Base-by-base conservation (phyloP, 2,329 filamentous ascomycete species). In the Xenoacremonium recifei region DNA sequence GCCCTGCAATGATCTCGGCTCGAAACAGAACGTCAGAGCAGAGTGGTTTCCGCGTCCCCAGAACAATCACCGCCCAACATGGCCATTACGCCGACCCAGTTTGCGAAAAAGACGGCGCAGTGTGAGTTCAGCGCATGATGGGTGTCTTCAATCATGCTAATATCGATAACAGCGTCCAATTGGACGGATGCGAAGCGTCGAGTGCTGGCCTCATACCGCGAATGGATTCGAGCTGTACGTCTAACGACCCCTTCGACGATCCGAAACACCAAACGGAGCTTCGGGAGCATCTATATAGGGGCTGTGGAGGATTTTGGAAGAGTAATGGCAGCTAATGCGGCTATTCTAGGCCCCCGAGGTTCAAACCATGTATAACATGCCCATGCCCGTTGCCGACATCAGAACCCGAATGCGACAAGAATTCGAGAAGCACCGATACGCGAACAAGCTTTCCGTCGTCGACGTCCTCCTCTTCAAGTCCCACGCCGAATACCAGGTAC, bases 191-290 rank as follows among this genome's bases (percentile, higher is more conserved):
- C 92, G 60, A 89, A 87, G 72, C 77, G 76, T 66, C 83, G 92
- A 76, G 93, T 96, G 53, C 71, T 96, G 58, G 82, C 83, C 64
- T 86, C 88, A 59, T 99, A 99, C 76, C 81, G 93, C 67, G 86
- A 92, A 76, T 99, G 93, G 93, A 81, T 97, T 60, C 85, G 93
- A 77, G 85, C 89, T 70, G 93, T 99, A 85, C 65, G 91, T 84
- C 55, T 39, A 31, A 42, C 40, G 21, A 47, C 21, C 21, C 23
- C 46, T 23, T 20, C 35, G 25, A 37, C 21, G 30, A 9, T 12
- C n/a, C 13, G n/a, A 15, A 27, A 34, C 6, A n/a, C 3, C 6
- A 5, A 5, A 9, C 4, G 12, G 3, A 5, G 17, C 12, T 18
- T 6, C 16, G 17, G 11, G 38, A 10, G 2, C 29, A 29, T 18